Percentiles rank a stretch among this genome's conserved stretches.
These are phyloP conservation scores for Usnea hakonensis DNA, from an alignment of 495 filamentous ascomycete genomes.

Conservation along the genomic window DNA sequence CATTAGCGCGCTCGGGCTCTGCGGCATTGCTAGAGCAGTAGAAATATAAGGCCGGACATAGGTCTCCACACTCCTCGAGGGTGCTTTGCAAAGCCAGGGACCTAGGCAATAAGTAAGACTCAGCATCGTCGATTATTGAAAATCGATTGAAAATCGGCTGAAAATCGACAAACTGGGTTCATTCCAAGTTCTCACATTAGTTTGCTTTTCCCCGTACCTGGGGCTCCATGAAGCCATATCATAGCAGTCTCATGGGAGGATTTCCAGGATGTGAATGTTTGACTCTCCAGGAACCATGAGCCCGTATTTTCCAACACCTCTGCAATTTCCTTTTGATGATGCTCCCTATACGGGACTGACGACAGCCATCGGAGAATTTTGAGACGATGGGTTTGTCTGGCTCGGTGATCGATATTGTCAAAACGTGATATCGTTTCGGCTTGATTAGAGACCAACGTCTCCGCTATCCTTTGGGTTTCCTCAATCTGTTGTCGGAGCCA, in stretches of 20 bases:
- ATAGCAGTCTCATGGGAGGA: too few species aligned
- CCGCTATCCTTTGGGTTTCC: too few species aligned
- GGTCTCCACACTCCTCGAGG: not conserved
- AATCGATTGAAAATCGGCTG: too few species aligned
- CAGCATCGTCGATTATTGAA: not conserved
- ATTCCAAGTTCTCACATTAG: not conserved
- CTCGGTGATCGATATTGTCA: too few species aligned
- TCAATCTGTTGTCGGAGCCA: too few species aligned
- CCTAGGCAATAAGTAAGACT: not conserved
- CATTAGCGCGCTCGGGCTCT: not conserved
- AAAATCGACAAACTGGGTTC: too few species aligned
- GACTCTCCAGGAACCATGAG: not conserved
- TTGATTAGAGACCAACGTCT: too few species aligned
- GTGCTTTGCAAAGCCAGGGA: not conserved
- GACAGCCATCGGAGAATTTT: not conserved
- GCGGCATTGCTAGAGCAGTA: not conserved
- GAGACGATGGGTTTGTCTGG: not conserved
- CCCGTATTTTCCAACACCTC: not conserved
- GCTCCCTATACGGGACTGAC: not conserved
- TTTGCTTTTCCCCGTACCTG: conserved; percentile 1
- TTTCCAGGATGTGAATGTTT: too few species aligned
- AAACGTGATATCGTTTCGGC: too few species aligned
- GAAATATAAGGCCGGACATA: conserved; percentile 2
- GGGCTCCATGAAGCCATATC: not conserved
- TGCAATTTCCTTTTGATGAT: not conserved